Conservation (phyloP, 306 rosid species). For the Cajanus cajan region DNA sequence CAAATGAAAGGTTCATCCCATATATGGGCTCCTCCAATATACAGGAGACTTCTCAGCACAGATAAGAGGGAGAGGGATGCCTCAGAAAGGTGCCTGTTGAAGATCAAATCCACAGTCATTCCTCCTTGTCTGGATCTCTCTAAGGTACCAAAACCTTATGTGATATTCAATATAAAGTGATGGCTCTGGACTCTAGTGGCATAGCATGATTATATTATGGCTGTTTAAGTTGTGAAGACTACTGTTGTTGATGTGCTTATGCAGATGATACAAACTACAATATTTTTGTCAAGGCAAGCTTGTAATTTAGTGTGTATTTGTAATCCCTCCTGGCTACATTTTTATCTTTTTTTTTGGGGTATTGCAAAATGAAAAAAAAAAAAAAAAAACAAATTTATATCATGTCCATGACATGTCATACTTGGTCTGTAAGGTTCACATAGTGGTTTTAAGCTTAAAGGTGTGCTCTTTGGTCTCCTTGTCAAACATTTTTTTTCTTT, state of each 20-base stretch:
- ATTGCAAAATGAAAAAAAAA: conserved; percentile 16
- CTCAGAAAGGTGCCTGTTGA: conserved; percentile 75
- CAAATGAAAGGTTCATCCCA: conserved; percentile 68
- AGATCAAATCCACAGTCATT: conserved; percentile 57
- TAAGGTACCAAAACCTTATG: conserved; percentile 47
- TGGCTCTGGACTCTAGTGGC: conserved; percentile 11
- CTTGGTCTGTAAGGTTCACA: background rate
- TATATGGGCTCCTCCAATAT: conserved; percentile 76
- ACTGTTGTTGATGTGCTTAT: background rate
- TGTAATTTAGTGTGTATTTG: background rate
- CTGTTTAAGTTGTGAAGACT: background rate
- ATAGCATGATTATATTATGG: background rate
- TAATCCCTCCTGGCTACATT: conserved; percentile 15
- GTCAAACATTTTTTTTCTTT: background rate
- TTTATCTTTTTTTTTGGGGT: background rate
- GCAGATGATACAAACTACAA: conserved; percentile 3
- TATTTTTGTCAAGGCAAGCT: conserved; percentile 1
- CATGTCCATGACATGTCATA: conserved; percentile 11
- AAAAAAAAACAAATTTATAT: background rate
- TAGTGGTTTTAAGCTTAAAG: conserved; percentile 28
- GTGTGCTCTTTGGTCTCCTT: conserved; percentile 12
- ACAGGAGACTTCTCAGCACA: conserved; percentile 76
- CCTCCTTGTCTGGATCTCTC: conserved; percentile 74
- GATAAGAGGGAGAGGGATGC: conserved; percentile 86
- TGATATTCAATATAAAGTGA: background rate